These are phyloP conservation scores for Bimuria novae-zelandiae DNA, from an alignment of 2,329 filamentous ascomycete species.

Conservation along the genomic window DNA sequence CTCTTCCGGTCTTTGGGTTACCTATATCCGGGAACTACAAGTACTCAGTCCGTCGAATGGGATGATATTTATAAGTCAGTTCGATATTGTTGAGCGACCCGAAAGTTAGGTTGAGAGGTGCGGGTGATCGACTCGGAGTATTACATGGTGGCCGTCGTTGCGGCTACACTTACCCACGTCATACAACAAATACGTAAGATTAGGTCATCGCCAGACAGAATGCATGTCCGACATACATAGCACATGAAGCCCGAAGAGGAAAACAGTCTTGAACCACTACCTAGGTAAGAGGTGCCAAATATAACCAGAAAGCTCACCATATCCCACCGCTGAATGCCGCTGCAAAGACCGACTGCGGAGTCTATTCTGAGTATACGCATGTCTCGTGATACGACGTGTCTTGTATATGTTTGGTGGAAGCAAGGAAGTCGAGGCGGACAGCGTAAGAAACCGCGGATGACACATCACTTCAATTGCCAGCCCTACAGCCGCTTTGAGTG, in stretches of 20 bases:
- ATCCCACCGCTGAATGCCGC: neutral
- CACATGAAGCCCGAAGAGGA: neutral
- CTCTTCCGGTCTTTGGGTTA: too few species aligned
- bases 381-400: slow-evolving; percentile 5
- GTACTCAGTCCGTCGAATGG: too few species aligned
- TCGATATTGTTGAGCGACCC: neutral
- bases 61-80: neutral
- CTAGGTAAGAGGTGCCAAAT: neutral
- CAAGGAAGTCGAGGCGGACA: neutral
- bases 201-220: neutral
- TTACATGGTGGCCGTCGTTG: neutral
- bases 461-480: slow-evolving; percentile 1
- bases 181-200: neutral
- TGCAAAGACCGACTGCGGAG: neutral
- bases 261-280: too few species aligned
- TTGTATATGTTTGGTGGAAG: neutral
- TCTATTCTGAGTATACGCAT: slow-evolving; percentile 1
- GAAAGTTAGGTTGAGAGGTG: neutral
- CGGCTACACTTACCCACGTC: neutral
- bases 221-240: neutral
- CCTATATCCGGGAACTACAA: too few species aligned
- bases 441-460: neutral
- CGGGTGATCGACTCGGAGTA: neutral
- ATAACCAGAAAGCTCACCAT: neutral
- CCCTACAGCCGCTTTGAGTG: neutral